Evolutionary conservation across 164 flowering plant species (phyloP).

Genomic region (Berberis thunbergii): DNA sequence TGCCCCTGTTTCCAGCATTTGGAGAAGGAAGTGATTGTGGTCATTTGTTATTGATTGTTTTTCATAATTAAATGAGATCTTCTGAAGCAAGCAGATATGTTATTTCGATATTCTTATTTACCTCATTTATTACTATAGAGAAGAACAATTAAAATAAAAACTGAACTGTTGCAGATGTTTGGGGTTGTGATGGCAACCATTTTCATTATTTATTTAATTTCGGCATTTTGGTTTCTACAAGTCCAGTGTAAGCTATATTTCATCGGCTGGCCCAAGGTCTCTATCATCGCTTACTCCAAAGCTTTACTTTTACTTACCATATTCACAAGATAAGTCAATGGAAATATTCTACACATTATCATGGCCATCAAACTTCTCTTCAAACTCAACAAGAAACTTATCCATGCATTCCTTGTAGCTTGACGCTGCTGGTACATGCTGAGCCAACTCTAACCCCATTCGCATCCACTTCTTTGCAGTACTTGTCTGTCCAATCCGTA

Average conservation of each 20-base stretch:
- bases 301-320: neutral
- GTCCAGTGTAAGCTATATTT: neutral
- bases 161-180: too few species aligned
- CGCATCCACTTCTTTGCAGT: conserved; percentile 72
- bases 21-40: too few species aligned
- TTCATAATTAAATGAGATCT: too few species aligned
- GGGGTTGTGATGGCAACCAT: too few species aligned
- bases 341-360: neutral
- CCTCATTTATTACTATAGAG: too few species aligned
- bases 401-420: conserved; percentile 63
- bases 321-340: neutral
- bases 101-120: too few species aligned
- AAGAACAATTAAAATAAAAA: too few species aligned
- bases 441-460: conserved; percentile 60
- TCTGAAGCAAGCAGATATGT: too few species aligned
- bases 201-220: too few species aligned
- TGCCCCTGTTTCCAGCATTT: too few species aligned
- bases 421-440: conserved; percentile 50
- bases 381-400: conserved; percentile 40
- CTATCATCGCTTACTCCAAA: neutral
- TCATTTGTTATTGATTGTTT: too few species aligned
- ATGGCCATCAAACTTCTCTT: conserved; percentile 25
- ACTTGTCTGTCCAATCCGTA: conserved; percentile 48
- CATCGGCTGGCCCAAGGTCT: neutral
- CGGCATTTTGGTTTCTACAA: neutral